phyloP scores from a whole-genome alignment of 2,329 filamentous ascomycete genomes.

The Hypoxylon sp. region DNA sequence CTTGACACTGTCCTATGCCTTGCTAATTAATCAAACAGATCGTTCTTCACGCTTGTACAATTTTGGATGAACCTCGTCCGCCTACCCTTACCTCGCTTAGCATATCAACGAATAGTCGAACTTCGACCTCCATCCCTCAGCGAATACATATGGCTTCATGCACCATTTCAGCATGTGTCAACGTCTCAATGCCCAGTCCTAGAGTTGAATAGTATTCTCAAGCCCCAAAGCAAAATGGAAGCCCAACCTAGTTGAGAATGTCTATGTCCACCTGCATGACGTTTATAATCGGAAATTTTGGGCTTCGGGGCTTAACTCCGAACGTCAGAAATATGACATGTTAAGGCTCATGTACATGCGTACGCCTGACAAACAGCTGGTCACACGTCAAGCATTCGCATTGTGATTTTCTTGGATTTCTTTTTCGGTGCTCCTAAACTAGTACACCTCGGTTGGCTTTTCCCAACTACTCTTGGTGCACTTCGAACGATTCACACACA shows the following conservation, averaged over 20 bases:
- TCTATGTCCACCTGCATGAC: conserved; percentile 14
- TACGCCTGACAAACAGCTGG: not conserved
- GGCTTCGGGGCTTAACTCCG: too few species aligned
- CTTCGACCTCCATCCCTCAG: conserved; percentile 28
- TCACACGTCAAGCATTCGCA: not conserved
- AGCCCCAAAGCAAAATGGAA: conserved; percentile 46
- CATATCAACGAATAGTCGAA: conserved; percentile 48
- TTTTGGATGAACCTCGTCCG: not conserved
- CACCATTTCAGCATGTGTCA: conserved; percentile 32
- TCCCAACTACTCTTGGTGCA: too few species aligned
- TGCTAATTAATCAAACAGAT: conserved; percentile 43
- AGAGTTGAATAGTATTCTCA: conserved; percentile 28
- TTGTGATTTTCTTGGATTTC: not conserved
- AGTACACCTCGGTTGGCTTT: not conserved
- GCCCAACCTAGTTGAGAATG: conserved; percentile 39
- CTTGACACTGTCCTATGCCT: conserved; percentile 1
- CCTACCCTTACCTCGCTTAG: conserved; percentile 28
- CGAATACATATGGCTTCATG: conserved; percentile 38
- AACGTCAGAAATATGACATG: not conserved
- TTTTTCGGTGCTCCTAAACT: not conserved
- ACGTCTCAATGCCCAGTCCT: conserved; percentile 41
- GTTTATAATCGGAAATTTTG: too few species aligned
- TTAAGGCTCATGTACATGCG: not conserved
- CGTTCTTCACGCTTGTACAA: conserved; percentile 7
- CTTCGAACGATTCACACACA: too few species aligned